Evolutionary conservation across 345 rosid species (phyloP).

Genomic region (Raphanus raphanistrum): DNA sequence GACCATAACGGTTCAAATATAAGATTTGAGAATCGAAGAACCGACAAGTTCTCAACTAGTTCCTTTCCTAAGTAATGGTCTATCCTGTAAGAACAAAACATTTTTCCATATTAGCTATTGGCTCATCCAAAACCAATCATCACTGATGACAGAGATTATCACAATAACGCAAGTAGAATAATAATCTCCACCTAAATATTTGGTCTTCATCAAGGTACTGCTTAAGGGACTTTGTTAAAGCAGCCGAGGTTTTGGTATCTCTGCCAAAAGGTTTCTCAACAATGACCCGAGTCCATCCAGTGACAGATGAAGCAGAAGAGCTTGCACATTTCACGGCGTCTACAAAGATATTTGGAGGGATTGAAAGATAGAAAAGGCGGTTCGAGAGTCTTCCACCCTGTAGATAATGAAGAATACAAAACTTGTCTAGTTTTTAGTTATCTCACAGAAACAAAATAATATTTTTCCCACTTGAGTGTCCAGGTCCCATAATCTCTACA

Average conservation of each 20-base stretch:
- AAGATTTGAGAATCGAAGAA: slow-evolving; percentile 96
- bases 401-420: background rate
- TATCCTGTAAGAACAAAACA: slow-evolving; percentile 55
- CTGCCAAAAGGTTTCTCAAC: slow-evolving; percentile 99
- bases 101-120: background rate
- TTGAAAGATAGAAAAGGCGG: slow-evolving; percentile 91
- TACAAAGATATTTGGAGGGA: slow-evolving; percentile 92
- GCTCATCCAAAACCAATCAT: background rate
- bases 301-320: slow-evolving; percentile 77
- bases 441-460: too few relatives aligned
- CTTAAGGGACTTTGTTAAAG: slow-evolving; percentile 81
- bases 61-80: slow-evolving; percentile 99
- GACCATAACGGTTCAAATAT: slow-evolving; percentile 97
- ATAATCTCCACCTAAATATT: slow-evolving; percentile 62
- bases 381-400: slow-evolving; percentile 78
- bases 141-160: background rate
- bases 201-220: slow-evolving; percentile 85
- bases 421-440: too few relatives aligned
- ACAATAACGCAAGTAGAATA: too few relatives aligned
- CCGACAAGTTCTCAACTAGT: slow-evolving; percentile 93
- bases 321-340: slow-evolving; percentile 94
- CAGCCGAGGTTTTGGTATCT: slow-evolving; percentile 91
- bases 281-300: slow-evolving; percentile 98
- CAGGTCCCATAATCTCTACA: too few relatives aligned
- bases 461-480: too few relatives aligned